A percentile compares a stretch with the other conserved stretches of the same genome.
phyloP scores from a whole-genome alignment of 352 stramenopile species.

The Pythium sukuiense region DNA sequence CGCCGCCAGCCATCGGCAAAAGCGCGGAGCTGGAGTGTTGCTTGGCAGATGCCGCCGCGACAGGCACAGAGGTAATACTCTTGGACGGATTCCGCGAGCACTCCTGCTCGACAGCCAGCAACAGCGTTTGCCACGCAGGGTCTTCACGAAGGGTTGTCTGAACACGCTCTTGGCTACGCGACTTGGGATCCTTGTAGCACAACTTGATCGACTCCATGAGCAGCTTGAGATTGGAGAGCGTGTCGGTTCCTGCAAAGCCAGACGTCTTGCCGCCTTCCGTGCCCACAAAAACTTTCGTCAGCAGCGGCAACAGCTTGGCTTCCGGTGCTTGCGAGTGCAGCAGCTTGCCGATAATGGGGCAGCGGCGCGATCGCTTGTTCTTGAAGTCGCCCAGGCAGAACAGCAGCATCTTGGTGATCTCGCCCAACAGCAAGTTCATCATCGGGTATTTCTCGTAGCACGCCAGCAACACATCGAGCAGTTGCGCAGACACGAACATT shows the following conservation, averaged over 20 bases:
- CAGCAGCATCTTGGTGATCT: conserved; percentile 86
- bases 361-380: conserved; percentile 79
- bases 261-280: conserved; percentile 37
- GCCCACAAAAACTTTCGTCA: conserved; percentile 62
- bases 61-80: conserved; percentile 53
- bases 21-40: conserved; percentile 5
- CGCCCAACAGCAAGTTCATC: conserved; percentile 71
- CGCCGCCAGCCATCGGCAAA: background rate
- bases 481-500: conserved; percentile 77
- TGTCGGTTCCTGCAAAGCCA: conserved; percentile 55
- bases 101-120: conserved; percentile 54
- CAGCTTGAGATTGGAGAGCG: conserved; percentile 79
- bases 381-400: conserved; percentile 88
- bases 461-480: conserved; percentile 66
- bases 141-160: conserved; percentile 51
- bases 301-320: conserved; percentile 52
- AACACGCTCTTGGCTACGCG: conserved; percentile 68
- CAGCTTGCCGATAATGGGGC: conserved; percentile 74
- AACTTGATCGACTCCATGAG: conserved; percentile 77
- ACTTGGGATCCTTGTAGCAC: conserved; percentile 76
- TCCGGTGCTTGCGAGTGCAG: conserved; percentile 54
- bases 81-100: conserved; percentile 43
- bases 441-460: conserved; percentile 85
- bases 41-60: conserved; percentile 18
- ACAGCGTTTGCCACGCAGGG: conserved; percentile 53